phyloP scores from a whole-genome alignment of 2,329 filamentous ascomycete species.

The Dothiorella sarmentorum region DNA sequence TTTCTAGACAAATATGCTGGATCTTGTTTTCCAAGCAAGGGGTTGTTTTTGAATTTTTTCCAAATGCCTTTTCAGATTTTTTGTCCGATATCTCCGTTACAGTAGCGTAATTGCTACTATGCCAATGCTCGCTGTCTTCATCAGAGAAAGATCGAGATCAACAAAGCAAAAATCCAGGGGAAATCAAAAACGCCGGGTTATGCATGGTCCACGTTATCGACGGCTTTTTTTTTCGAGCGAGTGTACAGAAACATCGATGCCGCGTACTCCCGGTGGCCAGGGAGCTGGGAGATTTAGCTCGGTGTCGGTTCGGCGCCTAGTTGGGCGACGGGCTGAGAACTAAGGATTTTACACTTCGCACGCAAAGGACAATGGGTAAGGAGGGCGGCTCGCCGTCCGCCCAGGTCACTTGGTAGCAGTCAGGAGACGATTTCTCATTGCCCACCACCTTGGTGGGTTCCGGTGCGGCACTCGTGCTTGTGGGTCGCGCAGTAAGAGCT shows the following conservation, averaged over 20 bases:
- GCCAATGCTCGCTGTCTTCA: neutral
- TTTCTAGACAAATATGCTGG: neutral
- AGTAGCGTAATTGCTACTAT: neutral
- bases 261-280: neutral
- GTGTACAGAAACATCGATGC: neutral
- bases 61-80: neutral
- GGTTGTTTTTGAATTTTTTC: neutral
- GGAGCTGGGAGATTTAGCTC: neutral
- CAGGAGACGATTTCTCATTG: neutral
- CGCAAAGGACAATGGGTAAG: neutral
- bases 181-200: neutral
- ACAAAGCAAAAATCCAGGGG: neutral
- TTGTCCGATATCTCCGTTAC: neutral
- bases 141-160: neutral
- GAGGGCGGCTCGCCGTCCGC: too few relatives aligned
- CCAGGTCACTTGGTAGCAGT: neutral
- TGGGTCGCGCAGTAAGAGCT: slow-evolving; percentile 17
- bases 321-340: neutral
- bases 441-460: slow-evolving; percentile 15
- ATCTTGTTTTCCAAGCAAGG: neutral
- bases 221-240: neutral
- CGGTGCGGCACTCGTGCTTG: slow-evolving; percentile 17
- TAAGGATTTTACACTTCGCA: neutral
- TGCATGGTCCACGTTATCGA: neutral
- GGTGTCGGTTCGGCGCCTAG: neutral